Conservation (phyloP, 1,139 yeast genomes). For the Pichia sp. region DNA sequence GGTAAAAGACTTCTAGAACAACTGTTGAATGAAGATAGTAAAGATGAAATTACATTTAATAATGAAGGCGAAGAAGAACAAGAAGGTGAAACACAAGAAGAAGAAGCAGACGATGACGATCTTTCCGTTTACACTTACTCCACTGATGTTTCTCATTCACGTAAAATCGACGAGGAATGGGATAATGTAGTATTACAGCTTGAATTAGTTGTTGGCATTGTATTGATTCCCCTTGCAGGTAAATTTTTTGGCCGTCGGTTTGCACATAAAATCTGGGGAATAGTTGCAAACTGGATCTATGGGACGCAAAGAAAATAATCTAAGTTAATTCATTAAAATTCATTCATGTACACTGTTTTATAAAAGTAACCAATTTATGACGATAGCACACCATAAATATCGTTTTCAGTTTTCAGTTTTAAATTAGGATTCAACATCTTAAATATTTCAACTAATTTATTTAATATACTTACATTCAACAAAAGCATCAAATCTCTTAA, state of each 20-base stretch:
- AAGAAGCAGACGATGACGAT: constrained; percentile 8
- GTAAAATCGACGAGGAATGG: constrained; percentile 67
- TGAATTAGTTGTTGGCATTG: constrained; percentile 47
- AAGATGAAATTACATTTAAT: neutral
- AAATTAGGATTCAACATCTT: constrained; percentile 19
- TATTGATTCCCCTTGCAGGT: constrained; percentile 65
- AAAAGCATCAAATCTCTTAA: constrained; percentile 21
- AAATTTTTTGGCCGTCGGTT: constrained; percentile 62
- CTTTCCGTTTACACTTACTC: constrained; percentile 27
- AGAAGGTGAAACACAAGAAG: constrained; percentile 10
- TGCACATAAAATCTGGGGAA: constrained; percentile 40
- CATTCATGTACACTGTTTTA: too few relatives aligned
- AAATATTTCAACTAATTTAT: constrained; percentile 24
- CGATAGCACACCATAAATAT: constrained; percentile 12
- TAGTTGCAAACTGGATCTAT: constrained; percentile 23
- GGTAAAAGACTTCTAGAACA: too few relatives aligned
- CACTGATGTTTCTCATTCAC: neutral
- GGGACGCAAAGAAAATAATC: neutral
- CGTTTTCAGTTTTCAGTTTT: constrained; percentile 17
- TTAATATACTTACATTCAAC: constrained; percentile 25
- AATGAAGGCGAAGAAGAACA: neutral
- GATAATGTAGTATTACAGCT: constrained; percentile 67
- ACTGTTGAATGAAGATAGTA: too few relatives aligned
- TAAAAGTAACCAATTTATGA: too few relatives aligned
- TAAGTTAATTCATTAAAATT: neutral